Base-by-base conservation (phyloP, 2,329 filamentous ascomycete species). In the Helicocarpus griseus region DNA sequence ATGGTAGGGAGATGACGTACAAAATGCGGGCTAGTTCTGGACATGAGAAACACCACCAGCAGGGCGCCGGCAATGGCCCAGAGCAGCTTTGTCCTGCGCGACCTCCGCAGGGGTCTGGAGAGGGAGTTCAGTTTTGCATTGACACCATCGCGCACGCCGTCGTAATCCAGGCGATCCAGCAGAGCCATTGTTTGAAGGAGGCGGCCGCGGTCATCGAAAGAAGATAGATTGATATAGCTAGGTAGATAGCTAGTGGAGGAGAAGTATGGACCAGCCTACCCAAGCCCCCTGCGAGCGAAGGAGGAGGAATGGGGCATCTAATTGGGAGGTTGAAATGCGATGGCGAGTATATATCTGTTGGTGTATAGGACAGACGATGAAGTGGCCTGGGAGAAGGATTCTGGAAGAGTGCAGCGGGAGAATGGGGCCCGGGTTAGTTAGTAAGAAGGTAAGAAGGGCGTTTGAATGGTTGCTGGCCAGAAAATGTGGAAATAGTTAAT, bases 51-150 rank as follows among this genome's bases (percentile, higher is more conserved):
- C 17, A 47, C 3, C 21, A 47, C 5, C 5, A 47, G 19, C 44
- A 47, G 19, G 5, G 11, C 11, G 8, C 29, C 44, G 14, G 44
- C 44, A 36, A 47, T 24, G 5, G 19, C 26, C 48, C 48, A 49
- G 35, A 41, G 21, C 3, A 40, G 38, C 50, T 61, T 63, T 13
- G 57, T 54, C 43, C 61, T 59, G 44, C 61, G 60, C 29, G 60
- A 55, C 29, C 64, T 59, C 17, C 29, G 29, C 29, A 47, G 29
- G 17, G 19, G 29, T 17, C 44, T 47, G 11, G 44, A 33, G 22
- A 47, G 29, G 8, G 17, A 22, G 5, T 28, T 14, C 28, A 47
- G 44, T 17, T 47, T 21, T 21, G 19, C 9, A 17, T 19, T n/a
- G 6, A 17, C 44, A 17, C 44, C 28, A 21, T 31, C 28, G 4